Evolutionary conservation across 129 eudicot genomes (phyloP).

Genomic region (Escallonia herrerae): DNA sequence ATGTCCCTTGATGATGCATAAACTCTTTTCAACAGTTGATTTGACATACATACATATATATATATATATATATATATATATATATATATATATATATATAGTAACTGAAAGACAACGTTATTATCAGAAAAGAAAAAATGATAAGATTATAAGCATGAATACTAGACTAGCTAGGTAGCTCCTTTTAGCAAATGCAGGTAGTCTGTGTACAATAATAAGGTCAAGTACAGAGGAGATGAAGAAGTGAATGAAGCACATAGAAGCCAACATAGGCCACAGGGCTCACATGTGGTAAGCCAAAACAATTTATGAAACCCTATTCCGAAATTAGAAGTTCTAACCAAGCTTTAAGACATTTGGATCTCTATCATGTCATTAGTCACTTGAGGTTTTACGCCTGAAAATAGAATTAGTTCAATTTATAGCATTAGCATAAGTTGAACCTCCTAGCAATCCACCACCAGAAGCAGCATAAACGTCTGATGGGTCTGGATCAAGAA

Average conservation of each 20-base stretch:
- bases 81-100: background rate
- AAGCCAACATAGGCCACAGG: background rate
- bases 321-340: background rate
- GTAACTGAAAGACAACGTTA: background rate
- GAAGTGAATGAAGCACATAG: constrained; percentile 2
- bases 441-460: constrained; percentile 59
- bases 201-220: background rate
- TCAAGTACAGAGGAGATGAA: background rate
- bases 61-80: background rate
- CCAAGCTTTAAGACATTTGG: background rate
- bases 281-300: background rate
- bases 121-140: background rate
- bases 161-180: background rate
- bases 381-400: no score
- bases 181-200: background rate
- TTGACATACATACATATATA: background rate
- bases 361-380: background rate
- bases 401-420: constrained; percentile 8
- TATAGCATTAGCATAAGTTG: constrained; percentile 39
- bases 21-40: background rate
- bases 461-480: constrained; percentile 48
- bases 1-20: background rate
- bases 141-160: background rate
- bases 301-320: background rate
- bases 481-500: constrained; percentile 50